Conservation (phyloP, 768 basidiomycete genomes). For the Lanmaoa rubissima region DNA sequence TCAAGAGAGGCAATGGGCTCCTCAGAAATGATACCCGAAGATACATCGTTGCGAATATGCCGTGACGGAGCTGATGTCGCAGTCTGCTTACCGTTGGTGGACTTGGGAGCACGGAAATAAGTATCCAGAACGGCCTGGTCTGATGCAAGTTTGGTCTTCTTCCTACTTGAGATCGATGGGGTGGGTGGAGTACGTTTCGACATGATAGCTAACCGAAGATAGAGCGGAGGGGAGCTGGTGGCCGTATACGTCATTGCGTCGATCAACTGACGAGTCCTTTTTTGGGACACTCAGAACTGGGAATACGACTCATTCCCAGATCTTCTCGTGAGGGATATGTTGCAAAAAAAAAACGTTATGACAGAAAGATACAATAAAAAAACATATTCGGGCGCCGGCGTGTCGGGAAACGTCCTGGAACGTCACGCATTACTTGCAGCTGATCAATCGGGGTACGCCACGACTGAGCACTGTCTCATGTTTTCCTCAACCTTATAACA, state of each 20-base stretch:
- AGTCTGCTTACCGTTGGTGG: slow-evolving; percentile 13
- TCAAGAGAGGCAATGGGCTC: slow-evolving; percentile 11
- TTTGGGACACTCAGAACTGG: slow-evolving; percentile 16
- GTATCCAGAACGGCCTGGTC: slow-evolving; percentile 23
- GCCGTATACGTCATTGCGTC: slow-evolving; percentile 29
- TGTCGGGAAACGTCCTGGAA: neutral
- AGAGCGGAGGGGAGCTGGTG: slow-evolving; percentile 12
- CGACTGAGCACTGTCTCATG: slow-evolving; percentile 9
- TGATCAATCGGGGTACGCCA: slow-evolving; percentile 17
- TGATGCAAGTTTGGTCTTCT: slow-evolving; percentile 20
- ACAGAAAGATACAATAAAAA: slow-evolving; percentile 2
- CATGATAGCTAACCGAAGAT: slow-evolving; percentile 13
- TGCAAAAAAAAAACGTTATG: neutral
- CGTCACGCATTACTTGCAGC: neutral
- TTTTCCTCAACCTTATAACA: slow-evolving; percentile 6
- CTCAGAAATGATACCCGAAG: slow-evolving; percentile 19
- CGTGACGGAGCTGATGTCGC: slow-evolving; percentile 11
- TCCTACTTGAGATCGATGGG: slow-evolving; percentile 12
- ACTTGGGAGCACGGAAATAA: slow-evolving; percentile 24
- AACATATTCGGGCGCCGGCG: neutral
- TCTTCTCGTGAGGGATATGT: neutral
- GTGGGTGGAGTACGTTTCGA: slow-evolving; percentile 17
- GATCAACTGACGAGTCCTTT: slow-evolving; percentile 21
- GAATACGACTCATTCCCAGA: neutral
- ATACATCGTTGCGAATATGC: slow-evolving; percentile 14